A percentile compares a stretch with the other conserved stretches of the same genome.
phyloP scores from a whole-genome alignment of 805 yeast genomes.

The Candida krabiensis region DNA sequence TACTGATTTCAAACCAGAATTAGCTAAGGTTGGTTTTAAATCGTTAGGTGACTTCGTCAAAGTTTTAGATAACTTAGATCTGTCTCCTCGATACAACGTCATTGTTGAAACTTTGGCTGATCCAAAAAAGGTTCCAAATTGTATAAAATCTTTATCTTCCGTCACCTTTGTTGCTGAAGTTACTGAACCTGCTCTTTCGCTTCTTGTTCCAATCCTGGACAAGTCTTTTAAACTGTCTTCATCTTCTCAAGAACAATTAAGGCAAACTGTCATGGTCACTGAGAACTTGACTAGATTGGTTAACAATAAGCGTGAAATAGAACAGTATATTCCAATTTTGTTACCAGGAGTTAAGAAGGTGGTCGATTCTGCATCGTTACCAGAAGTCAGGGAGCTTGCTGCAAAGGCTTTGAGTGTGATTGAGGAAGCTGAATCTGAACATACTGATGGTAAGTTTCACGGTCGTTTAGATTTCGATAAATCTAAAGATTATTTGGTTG shows the following conservation, averaged over 20 bases:
- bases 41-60: conserved; percentile 70
- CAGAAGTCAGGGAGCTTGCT: conserved; percentile 95
- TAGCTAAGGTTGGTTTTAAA: conserved; percentile 79
- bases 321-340: conserved; percentile 78
- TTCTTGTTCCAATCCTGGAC: conserved; percentile 88
- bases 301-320: conserved; percentile 90
- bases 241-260: conserved; percentile 91
- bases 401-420: conserved; percentile 80
- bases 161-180: conserved; percentile 98
- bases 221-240: conserved; percentile 86
- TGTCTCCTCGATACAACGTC: conserved; percentile 78
- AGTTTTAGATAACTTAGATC: conserved; percentile 89
- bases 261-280: conserved; percentile 94
- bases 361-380: conserved; percentile 84
- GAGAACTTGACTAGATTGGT: conserved; percentile 95
- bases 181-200: conserved; percentile 89
- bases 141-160: conserved; percentile 84
- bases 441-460: conserved; percentile 69
- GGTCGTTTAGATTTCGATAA: conserved; percentile 66
- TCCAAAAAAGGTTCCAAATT: conserved; percentile 83
- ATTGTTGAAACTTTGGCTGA: conserved; percentile 89
- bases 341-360: conserved; percentile 93
- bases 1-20: conserved; percentile 95
- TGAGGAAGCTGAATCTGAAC: conserved; percentile 72
- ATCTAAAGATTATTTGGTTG: conserved; percentile 45